Percentiles rank a stretch among this genome's conserved stretches.
phyloP scores from a whole-genome alignment of 225 moss, liverwort and hornwort genomes.

The Bryoerythrophyllum caledonicum region DNA sequence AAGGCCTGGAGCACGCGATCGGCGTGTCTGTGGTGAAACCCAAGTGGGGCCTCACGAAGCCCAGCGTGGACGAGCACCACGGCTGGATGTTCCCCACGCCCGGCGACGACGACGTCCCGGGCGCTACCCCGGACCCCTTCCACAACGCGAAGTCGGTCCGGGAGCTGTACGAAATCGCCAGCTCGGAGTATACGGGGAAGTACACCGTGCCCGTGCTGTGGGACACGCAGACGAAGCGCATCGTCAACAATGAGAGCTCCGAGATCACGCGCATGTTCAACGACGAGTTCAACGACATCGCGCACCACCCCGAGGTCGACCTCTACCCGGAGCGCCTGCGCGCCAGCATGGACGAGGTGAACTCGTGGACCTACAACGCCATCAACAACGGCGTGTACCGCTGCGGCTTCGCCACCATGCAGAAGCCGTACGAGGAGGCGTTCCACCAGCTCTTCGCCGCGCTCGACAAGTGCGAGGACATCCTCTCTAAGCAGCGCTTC shows the following conservation, averaged over 20 bases:
- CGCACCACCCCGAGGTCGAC: slow-evolving; percentile 46
- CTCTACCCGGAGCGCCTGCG: slow-evolving; percentile 41
- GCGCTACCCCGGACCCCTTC: slow-evolving; percentile 34
- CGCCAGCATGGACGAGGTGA: slow-evolving; percentile 41
- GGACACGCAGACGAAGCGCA: slow-evolving; percentile 57
- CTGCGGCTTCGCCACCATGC: slow-evolving; percentile 60
- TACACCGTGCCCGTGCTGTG: slow-evolving; percentile 60
- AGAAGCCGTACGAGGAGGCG: slow-evolving; percentile 68
- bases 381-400: slow-evolving; percentile 72
- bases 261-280: slow-evolving; percentile 68
- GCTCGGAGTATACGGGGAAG: slow-evolving; percentile 48
- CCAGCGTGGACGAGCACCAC: slow-evolving; percentile 45
- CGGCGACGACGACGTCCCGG: slow-evolving; percentile 36
- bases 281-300: slow-evolving; percentile 56
- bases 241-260: slow-evolving; percentile 72
- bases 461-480: slow-evolving; percentile 73
- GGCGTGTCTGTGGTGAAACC: slow-evolving; percentile 50
- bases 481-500: slow-evolving; percentile 76
- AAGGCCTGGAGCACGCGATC: slow-evolving; percentile 52
- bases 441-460: slow-evolving; percentile 61
- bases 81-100: slow-evolving; percentile 54
- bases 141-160: slow-evolving; percentile 48
- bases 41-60: slow-evolving; percentile 55
- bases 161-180: slow-evolving; percentile 56
- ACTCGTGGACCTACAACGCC: slow-evolving; percentile 54